Percentiles rank a stretch among this genome's conserved stretches.
These are phyloP conservation scores for Diaporthe australafricana DNA, from an alignment of 2,329 filamentous ascomycete genomes.

Conservation along the genomic window DNA sequence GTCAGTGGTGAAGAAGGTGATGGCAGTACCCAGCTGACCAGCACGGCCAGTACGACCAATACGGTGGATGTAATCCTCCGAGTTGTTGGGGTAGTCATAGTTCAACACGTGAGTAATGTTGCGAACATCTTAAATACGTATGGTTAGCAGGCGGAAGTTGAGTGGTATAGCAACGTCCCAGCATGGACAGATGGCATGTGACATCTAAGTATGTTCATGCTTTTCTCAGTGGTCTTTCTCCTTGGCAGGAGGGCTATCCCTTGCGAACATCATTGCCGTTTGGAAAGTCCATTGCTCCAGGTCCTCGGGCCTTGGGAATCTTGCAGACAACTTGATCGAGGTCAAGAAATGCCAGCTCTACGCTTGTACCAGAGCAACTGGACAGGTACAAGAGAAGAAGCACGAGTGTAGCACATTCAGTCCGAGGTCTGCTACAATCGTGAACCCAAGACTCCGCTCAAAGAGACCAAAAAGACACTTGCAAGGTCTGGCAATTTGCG, in stretches of 20 bases:
- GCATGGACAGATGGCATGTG: slow-evolving; percentile 58
- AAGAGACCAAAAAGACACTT: slow-evolving; percentile 82
- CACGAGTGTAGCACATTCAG: slow-evolving; percentile 75
- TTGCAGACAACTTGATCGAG: slow-evolving; percentile 76
- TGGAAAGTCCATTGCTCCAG: slow-evolving; percentile 64
- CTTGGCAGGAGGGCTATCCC: slow-evolving; percentile 70
- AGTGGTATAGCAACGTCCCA: slow-evolving; percentile 72
- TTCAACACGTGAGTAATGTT: slow-evolving; percentile 99
- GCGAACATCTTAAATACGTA: slow-evolving; percentile 91
- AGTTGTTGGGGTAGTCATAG: slow-evolving; percentile 99
- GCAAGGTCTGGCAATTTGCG: slow-evolving; percentile 89
- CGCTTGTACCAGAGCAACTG: slow-evolving; percentile 74
- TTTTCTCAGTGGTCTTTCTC: slow-evolving; percentile 62
- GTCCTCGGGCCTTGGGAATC: slow-evolving; percentile 69
- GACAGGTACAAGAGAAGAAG: slow-evolving; percentile 79
- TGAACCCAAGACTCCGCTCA: slow-evolving; percentile 90
- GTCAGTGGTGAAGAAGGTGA: slow-evolving; percentile 99
- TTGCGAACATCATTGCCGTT: slow-evolving; percentile 65
- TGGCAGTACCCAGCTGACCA: slow-evolving; percentile 93
- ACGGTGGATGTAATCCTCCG: slow-evolving; percentile 98
- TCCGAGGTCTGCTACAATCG: slow-evolving; percentile 66
- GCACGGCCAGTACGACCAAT: slow-evolving; percentile 97
- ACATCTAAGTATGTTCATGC: slow-evolving; percentile 63
- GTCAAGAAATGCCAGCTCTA: slow-evolving; percentile 85
- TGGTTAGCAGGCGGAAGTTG: slow-evolving; percentile 79